Conservation (phyloP, 2,329 filamentous ascomycete species). For the Macroventuria anomochaeta region DNA sequence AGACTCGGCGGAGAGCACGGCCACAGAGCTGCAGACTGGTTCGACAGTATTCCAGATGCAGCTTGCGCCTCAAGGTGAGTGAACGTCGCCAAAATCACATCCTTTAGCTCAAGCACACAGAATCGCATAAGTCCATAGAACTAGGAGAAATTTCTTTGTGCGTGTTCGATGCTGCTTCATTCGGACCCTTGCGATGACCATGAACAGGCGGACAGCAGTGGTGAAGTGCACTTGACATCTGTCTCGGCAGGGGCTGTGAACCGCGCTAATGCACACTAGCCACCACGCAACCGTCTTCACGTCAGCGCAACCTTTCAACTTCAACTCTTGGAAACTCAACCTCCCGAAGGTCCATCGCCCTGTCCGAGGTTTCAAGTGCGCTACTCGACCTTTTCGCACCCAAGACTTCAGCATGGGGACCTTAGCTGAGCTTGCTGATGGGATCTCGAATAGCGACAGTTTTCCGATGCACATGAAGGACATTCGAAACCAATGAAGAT, state of each 20-base stretch:
- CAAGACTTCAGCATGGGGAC: conserved; percentile 4
- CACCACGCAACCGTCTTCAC: conserved; percentile 13
- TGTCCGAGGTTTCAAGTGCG: conserved; percentile 8
- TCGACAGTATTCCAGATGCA: neutral
- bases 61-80: neutral
- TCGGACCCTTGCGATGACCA: no score
- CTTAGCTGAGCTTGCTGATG: conserved; percentile 22
- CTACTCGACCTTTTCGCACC: no score
- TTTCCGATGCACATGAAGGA: neutral
- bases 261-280: conserved; percentile 20
- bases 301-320: conserved; percentile 7
- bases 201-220: conserved; percentile 4
- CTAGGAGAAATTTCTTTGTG: no score
- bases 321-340: conserved; percentile 13
- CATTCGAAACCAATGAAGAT: no score
- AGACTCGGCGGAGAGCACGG: conserved; percentile 6
- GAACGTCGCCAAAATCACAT: neutral
- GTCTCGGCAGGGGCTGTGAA: conserved; percentile 19
- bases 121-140: no score
- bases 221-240: conserved; percentile 17
- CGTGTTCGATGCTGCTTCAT: no score
- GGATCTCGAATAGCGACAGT: conserved; percentile 4
- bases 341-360: conserved; percentile 25
- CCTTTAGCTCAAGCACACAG: neutral
- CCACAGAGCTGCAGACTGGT: neutral